These are phyloP conservation scores for Vitis hybrid DNA, from an alignment of 177 flowering plant species.

Conservation along the genomic window DNA sequence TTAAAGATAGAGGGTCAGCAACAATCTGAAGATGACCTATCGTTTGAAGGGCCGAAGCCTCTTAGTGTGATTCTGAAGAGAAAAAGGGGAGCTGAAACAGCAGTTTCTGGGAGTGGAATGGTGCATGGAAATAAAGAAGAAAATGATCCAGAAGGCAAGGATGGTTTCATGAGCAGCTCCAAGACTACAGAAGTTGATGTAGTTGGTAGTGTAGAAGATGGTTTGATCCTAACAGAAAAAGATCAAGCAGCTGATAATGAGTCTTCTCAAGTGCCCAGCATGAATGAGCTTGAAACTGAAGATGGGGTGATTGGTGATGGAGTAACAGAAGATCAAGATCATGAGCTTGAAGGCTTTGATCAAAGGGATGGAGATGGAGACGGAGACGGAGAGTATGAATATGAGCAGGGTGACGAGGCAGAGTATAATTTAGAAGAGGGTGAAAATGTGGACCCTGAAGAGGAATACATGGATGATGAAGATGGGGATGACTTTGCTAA, in stretches of 20 bases:
- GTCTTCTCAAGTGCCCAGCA: conserved; percentile 23
- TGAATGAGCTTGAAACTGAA: conserved; percentile 34
- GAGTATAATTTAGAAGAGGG: conserved; percentile 55
- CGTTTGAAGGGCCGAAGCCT: conserved; percentile 88
- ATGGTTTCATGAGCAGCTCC: conserved; percentile 3
- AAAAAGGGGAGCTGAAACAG: conserved; percentile 50
- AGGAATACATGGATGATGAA: conserved; percentile 32
- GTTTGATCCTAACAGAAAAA: conserved; percentile 14
- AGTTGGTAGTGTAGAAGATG: conserved; percentile 19
- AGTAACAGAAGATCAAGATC: conserved; percentile 37
- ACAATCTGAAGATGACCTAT: conserved; percentile 40
- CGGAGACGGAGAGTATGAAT: conserved; percentile 32
- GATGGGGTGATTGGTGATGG: conserved; percentile 39
- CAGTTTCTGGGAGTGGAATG: conserved; percentile 22
- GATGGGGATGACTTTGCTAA: conserved; percentile 73
- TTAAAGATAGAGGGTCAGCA: conserved; percentile 24
- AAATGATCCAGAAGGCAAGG: conserved; percentile 22
- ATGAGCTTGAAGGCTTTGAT: conserved; percentile 50
- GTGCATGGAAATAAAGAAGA: conserved; percentile 24
- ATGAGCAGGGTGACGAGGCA: conserved; percentile 50
- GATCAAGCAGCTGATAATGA: conserved; percentile 20
- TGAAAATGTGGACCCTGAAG: conserved; percentile 24
- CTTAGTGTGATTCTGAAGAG: conserved; percentile 76
- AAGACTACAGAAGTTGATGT: conserved; percentile 7
- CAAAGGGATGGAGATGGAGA: conserved; percentile 52